Evolutionary conservation across 129 eudicot species (phyloP).

Genomic region (Flaveria robusta): DNA sequence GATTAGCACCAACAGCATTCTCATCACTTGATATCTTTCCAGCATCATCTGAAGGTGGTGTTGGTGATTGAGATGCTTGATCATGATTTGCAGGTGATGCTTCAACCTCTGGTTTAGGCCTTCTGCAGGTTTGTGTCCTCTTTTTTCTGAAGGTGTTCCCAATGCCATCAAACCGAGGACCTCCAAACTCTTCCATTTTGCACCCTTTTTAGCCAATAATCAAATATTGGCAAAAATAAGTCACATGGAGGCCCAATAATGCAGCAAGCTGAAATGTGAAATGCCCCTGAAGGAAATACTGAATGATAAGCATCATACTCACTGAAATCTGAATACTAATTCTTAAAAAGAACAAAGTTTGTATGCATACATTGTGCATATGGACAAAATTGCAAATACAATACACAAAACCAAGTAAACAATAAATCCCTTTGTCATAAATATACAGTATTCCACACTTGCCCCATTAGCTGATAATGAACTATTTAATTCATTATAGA

Average conservation of each 20-base stretch:
- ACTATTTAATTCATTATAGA: neutral
- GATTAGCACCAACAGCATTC: slow-evolving; percentile 49
- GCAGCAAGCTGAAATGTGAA: slow-evolving; percentile 23
- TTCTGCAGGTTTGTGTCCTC: slow-evolving; percentile 74
- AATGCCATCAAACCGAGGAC: slow-evolving; percentile 47
- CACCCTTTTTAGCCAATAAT: slow-evolving; percentile 23
- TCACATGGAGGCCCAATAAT: slow-evolving; percentile 15
- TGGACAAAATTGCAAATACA: neutral
- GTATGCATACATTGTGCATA: neutral
- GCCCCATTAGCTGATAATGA: neutral
- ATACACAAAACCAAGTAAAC: neutral
- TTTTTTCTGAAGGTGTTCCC: slow-evolving; percentile 53
- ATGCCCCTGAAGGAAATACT: slow-evolving; percentile 28
- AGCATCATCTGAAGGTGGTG: slow-evolving; percentile 68
- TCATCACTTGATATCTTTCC: slow-evolving; percentile 78
- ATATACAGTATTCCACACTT: neutral
- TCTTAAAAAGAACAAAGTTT: neutral
- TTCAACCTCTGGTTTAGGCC: slow-evolving; percentile 72
- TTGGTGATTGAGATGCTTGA: slow-evolving; percentile 45
- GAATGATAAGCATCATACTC: slow-evolving; percentile 30
- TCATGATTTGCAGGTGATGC: slow-evolving; percentile 45
- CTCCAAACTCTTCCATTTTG: slow-evolving; percentile 61
- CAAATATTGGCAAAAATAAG: slow-evolving; percentile 15
- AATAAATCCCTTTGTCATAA: neutral
- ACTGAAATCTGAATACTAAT: neutral